A percentile compares a stretch with the other conserved stretches of the same genome.
Conservation (phyloP, 108 stramenopile species). For the Fistulifera solaris region DNA sequence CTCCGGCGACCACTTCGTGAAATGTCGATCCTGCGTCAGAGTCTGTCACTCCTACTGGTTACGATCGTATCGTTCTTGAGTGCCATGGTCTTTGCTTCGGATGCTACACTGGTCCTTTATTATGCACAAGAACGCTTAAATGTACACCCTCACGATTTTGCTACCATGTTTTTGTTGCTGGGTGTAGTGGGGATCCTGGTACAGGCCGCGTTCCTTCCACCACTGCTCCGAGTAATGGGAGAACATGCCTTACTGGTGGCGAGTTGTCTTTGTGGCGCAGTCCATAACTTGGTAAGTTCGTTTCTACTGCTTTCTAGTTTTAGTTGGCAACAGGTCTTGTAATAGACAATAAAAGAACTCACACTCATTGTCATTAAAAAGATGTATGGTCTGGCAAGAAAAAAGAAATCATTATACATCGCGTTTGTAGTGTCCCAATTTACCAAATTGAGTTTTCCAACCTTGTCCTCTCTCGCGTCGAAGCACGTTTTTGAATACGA, state of each 20-base stretch:
- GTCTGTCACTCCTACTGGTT: slow-evolving; percentile 31
- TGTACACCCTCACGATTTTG: slow-evolving; percentile 56
- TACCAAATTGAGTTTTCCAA: slow-evolving; percentile 59
- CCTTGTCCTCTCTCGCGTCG: slow-evolving; percentile 59
- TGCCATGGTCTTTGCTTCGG: slow-evolving; percentile 51
- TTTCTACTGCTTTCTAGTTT: too few species aligned
- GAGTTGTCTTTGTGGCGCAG: slow-evolving; percentile 50
- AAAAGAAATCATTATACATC: slow-evolving; percentile 40
- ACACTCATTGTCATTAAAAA: too few species aligned
- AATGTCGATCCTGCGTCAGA: slow-evolving; percentile 52
- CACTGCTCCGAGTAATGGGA: slow-evolving; percentile 39
- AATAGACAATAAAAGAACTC: too few species aligned
- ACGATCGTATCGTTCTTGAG: slow-evolving; percentile 58
- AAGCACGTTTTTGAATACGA: slow-evolving; percentile 45
- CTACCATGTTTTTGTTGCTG: slow-evolving; percentile 46
- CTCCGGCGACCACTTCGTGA: slow-evolving; percentile 41
- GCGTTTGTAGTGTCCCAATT: slow-evolving; percentile 55
- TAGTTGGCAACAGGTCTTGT: too few species aligned
- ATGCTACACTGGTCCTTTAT: slow-evolving; percentile 56
- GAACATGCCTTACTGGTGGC: slow-evolving; percentile 50
- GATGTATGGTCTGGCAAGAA: slow-evolving; percentile 54
- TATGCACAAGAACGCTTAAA: slow-evolving; percentile 63
- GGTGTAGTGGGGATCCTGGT: slow-evolving; percentile 53
- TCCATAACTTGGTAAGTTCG: slow-evolving; percentile 23
- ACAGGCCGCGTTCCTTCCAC: slow-evolving; percentile 57